Evolutionary conservation across 208 protist species (phyloP).

Genomic region (Zelonia costaricensis): DNA sequence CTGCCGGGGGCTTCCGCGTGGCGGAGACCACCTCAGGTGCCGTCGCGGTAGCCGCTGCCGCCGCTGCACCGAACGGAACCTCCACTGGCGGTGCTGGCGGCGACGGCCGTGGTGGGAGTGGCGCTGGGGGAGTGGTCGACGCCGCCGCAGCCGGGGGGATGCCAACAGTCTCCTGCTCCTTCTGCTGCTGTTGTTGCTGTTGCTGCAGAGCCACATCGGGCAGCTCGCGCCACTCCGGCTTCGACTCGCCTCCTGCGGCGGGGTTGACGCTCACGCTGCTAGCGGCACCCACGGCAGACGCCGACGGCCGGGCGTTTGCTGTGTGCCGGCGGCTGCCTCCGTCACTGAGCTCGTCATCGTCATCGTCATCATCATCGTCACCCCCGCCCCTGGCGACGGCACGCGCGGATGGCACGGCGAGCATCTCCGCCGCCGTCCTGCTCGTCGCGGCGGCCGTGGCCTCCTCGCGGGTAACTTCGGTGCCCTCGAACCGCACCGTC

Average conservation of each 20-base stretch:
- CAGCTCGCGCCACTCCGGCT: conserved; percentile 34
- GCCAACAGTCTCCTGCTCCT: background rate
- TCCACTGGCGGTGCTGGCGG: conserved; percentile 3
- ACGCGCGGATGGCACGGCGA: conserved; percentile 35
- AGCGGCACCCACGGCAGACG: background rate
- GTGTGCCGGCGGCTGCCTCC: background rate
- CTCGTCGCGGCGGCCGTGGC: conserved; percentile 34
- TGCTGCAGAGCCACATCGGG: conserved; percentile 40
- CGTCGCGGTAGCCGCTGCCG: background rate
- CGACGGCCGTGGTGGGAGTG: background rate
- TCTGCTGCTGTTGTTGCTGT: conserved; percentile 11
- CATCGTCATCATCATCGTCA: conserved; percentile 22
- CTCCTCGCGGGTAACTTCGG: conserved; percentile 2
- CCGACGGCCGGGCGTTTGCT: background rate
- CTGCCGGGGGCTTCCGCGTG: background rate
- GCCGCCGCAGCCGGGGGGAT: background rate
- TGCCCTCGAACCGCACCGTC: conserved; percentile 42
- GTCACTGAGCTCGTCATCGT: conserved; percentile 2
- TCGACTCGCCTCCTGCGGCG: background rate
- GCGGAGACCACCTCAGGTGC: background rate
- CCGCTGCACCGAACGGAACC: conserved; percentile 10
- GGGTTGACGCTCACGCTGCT: background rate
- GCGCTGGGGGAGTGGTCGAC: conserved; percentile 1
- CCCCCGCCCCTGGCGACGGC: conserved; percentile 18
- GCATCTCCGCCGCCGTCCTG: conserved; percentile 40